A percentile compares a stretch with the other conserved stretches of the same genome.
phyloP scores from a whole-genome alignment of 2,329 filamentous ascomycete genomes.

The Penicillium vulpinum region DNA sequence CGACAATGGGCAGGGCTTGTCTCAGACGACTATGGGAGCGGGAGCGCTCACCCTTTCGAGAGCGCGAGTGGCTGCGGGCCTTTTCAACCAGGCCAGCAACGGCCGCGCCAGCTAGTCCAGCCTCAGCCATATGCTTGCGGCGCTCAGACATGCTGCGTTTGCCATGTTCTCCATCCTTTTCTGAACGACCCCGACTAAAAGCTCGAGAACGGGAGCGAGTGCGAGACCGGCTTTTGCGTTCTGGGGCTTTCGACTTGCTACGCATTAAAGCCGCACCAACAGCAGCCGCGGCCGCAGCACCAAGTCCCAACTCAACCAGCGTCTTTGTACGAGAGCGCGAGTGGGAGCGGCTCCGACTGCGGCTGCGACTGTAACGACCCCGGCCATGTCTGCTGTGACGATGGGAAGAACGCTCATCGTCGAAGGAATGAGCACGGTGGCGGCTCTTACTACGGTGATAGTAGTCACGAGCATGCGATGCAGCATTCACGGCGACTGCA shows the following conservation, averaged over 20 bases:
- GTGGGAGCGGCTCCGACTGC: conserved; percentile 47
- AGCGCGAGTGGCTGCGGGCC: conserved; percentile 59
- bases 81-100: conserved; percentile 62
- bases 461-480: conserved; percentile 53
- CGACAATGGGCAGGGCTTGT: conserved; percentile 60
- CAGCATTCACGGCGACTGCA: conserved; percentile 60
- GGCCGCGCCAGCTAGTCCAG: conserved; percentile 62
- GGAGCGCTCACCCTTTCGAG: conserved; percentile 49
- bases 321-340: conserved; percentile 54
- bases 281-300: conserved; percentile 61
- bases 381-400: conserved; percentile 34
- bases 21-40: conserved; percentile 58
- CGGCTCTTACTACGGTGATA: conserved; percentile 49
- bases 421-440: conserved; percentile 43
- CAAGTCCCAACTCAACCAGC: conserved; percentile 53
- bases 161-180: conserved; percentile 18
- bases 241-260: conserved; percentile 52
- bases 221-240: conserved; percentile 50
- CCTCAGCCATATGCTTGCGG: conserved; percentile 61
- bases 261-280: conserved; percentile 60
- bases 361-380: conserved; percentile 34
- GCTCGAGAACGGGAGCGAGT: conserved; percentile 49
- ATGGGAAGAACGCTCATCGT: conserved; percentile 41
- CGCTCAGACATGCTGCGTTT: conserved; percentile 49
- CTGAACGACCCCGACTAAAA: conserved; percentile 31